Base-by-base conservation (phyloP, 2,329 filamentous ascomycete species). In the Aspergillus tamarii region DNA sequence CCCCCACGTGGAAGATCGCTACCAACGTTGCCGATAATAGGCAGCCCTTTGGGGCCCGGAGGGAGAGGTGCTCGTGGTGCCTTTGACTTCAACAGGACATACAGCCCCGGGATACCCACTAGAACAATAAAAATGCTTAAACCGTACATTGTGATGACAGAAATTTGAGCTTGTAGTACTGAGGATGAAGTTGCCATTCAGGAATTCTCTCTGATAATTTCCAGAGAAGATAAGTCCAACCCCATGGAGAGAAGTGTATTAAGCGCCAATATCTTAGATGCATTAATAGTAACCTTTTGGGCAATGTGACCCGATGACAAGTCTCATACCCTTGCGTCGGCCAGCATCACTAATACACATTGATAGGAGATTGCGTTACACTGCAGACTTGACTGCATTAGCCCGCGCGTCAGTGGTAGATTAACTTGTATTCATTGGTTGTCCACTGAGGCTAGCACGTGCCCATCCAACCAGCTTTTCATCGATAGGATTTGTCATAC, bases 11-110 rank as follows among this genome's bases (percentile, higher is more conserved):
- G 84, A 6, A 86, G 70, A 61, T 85, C 82, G 1, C 30, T 55
- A 1, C 67, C 65, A 16, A 85, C 62, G 63, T 85, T 86, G 1
- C 84, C 84, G 7, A 86, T 52, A 0, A 86, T 36, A 0, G 81
- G 82, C 1, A 81, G 66, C 0, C 76, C 77, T 50, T 77, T 83
- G 0, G 84, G 84, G 0, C 84, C 84, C 1, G 84, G 84, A 0
- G 84, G 84, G 14, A 39, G 48, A n/a, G 16, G 48, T 8, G 26
- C 26, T 30, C n/a, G 26, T n/a, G 19, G 10, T 7, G 48, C n/a
- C 28, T 23, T 52, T 21, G 48, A 21, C 28, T 52, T 52, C 28
- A 34, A 5, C 19, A 41, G 32, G 32, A 39, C 11, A 39, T 39
- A 55, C 4, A 55, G 30, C 16, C 32, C 52, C 9, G 41, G n/a